Base-by-base conservation (phyloP, 768 basidiomycete genomes). In the Hydnomerulius pinastri region DNA sequence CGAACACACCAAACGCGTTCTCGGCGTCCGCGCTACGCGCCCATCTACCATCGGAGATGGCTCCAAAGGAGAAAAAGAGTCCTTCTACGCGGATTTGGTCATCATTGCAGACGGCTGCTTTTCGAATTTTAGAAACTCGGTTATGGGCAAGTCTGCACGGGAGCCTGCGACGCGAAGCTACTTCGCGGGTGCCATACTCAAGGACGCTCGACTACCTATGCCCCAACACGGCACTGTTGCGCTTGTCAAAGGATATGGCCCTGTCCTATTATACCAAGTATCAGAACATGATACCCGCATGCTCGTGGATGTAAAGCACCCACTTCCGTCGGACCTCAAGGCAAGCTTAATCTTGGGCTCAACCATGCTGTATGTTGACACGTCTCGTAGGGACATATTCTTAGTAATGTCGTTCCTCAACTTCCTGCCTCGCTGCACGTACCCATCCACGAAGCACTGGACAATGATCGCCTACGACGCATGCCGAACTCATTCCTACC, bases 401-500 rank as follows among this genome's bases (percentile, higher is more conserved):
- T 87, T 5, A 66, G 72, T 4, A 78, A 88, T 39, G 79, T 97
- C 58, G 71, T 90, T 27, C 93, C 94, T 3, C 82, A 89, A 64
- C 85, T 98, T 24, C 97, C 97, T 1, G 54, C 80, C 0, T 69
- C 82, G 4, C 74, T 97, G 7, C 89, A 88, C 25, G 60, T 73
- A 4, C 73, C 91, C 27, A 77, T 95, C 41, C 74, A 75, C 39
- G 72, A 65, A 24, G 89, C 92, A 0, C 73, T 97, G n/a, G 77
- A 84, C n/a, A 83, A 77, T 25, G 84, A 91, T 63, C 85, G 92
- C 18, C 74, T 97, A 15, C 80, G 92, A 12, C 84, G 85, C 17
- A 98, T 98, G 95, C 95, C 97, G 27, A 98, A 98, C 67, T 89
- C 91, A 0, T 97, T 90, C 76, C 78, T 99, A 2, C 91, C 97